These are phyloP conservation scores for Metschnikowia chrysomelidarum DNA, from an alignment of 805 yeast species.

Conservation along the genomic window DNA sequence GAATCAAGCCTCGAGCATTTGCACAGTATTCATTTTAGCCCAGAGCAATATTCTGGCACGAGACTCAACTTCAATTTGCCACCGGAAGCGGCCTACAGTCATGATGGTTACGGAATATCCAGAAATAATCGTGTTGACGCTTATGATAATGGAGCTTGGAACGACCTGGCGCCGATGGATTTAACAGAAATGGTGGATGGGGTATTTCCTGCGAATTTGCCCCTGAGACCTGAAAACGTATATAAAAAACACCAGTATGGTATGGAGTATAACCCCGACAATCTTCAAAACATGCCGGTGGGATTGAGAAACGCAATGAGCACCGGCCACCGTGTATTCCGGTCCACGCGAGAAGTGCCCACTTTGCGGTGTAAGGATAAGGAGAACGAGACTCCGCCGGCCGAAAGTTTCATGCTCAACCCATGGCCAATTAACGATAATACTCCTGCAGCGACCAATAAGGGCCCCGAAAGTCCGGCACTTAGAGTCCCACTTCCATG, in stretches of 20 bases:
- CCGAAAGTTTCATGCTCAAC: constrained; percentile 9
- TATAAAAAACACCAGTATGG: not conserved
- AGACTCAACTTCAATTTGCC: constrained; percentile 2
- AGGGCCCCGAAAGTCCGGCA: constrained; percentile 2
- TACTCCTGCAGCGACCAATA: not conserved
- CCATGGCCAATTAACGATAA: constrained; percentile 12
- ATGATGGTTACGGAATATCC: no score
- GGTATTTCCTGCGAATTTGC: constrained; percentile 4
- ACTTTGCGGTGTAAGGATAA: not conserved
- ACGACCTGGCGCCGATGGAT: no score
- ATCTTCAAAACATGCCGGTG: constrained; percentile 6
- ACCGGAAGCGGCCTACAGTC: constrained; percentile 1
- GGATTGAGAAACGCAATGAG: constrained; percentile 10
- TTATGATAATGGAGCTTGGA: no score
- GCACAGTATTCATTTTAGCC: constrained; percentile 11
- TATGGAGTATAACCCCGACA: not conserved
- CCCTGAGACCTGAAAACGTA: not conserved
- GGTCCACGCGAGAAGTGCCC: not conserved
- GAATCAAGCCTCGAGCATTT: constrained; percentile 11
- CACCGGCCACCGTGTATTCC: constrained; percentile 5
- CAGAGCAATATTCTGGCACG: constrained; percentile 6
- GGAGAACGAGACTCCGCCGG: constrained; percentile 5
- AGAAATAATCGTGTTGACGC: no score
- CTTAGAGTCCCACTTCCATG: constrained; percentile 8
- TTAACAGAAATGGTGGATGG: constrained; percentile 12